phyloP scores from a whole-genome alignment of 1,284 basidiomycete genomes.

The Trametes sp. region DNA sequence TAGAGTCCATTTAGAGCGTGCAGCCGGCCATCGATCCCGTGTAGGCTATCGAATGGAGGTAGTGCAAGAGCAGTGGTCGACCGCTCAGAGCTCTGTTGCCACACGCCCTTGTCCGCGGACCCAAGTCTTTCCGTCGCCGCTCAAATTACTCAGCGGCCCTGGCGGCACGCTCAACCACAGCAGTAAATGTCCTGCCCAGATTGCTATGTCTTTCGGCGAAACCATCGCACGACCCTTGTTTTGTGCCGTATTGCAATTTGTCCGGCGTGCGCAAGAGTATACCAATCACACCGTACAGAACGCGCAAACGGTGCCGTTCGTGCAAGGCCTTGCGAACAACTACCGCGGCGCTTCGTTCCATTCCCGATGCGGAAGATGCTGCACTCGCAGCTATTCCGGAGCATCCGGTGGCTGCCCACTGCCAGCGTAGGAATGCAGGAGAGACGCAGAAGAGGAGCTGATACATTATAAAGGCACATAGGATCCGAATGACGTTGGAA shows the following conservation, averaged over 20 bases:
- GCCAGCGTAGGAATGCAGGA: not conserved
- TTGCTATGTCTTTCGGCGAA: no score
- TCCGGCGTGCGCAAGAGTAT: no score
- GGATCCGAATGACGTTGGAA: not conserved
- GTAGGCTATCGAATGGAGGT: conserved; percentile 39
- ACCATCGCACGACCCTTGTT: no score
- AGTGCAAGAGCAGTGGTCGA: conserved; percentile 29
- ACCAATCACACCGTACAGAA: not conserved
- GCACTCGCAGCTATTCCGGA: not conserved
- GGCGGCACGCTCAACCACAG: conserved; percentile 8
- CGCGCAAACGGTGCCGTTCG: not conserved
- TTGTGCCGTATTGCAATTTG: no score
- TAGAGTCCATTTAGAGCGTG: conserved; percentile 87
- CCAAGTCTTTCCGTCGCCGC: conserved; percentile 25
- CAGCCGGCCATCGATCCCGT: conserved; percentile 81
- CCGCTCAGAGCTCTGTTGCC: conserved; percentile 19
- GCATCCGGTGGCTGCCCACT: not conserved
- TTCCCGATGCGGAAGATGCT: not conserved
- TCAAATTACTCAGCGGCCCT: conserved; percentile 29
- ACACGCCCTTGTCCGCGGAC: conserved; percentile 30
- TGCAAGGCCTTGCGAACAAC: not conserved
- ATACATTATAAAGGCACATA: not conserved
- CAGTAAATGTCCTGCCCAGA: no score
- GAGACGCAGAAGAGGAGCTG: no score
- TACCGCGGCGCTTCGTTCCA: not conserved